phyloP scores from a whole-genome alignment of 352 stramenopile species.

The Phytophthora quininea region DNA sequence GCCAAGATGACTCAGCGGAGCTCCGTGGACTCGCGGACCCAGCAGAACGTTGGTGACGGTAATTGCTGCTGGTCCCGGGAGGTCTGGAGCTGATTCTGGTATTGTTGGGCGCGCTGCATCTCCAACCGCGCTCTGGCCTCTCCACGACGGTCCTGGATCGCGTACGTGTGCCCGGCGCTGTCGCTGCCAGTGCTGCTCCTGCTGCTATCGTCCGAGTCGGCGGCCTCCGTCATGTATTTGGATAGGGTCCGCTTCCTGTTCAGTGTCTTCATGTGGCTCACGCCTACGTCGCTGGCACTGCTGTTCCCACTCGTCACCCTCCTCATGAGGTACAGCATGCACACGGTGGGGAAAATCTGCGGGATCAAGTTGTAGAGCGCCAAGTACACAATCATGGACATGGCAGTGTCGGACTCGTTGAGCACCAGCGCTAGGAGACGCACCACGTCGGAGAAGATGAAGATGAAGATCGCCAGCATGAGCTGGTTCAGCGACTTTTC shows the following conservation, averaged over 20 bases:
- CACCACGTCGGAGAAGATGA: conserved; percentile 75
- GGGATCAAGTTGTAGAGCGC: conserved; percentile 82
- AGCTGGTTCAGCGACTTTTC: conserved; percentile 85
- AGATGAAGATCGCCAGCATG: conserved; percentile 81
- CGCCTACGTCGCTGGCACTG: conserved; percentile 19
- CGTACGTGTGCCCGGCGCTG: conserved; percentile 18
- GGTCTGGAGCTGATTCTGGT: conserved; percentile 27
- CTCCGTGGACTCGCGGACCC: conserved; percentile 41
- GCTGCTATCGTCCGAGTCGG: conserved; percentile 44
- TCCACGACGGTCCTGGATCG: conserved; percentile 14
- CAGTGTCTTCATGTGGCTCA: conserved; percentile 25
- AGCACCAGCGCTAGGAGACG: conserved; percentile 69
- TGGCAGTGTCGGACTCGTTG: conserved; percentile 53
- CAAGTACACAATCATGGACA: conserved; percentile 69
- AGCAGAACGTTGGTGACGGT: conserved; percentile 35
- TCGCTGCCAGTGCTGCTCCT: conserved; percentile 33
- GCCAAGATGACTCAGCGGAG: conserved; percentile 22
- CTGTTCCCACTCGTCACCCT: conserved; percentile 42
- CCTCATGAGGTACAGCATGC: conserved; percentile 90
- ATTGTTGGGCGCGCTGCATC: conserved; percentile 23
- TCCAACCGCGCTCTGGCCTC: conserved; percentile 24
- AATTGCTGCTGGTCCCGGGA: conserved; percentile 33
- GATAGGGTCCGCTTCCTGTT: conserved; percentile 49
- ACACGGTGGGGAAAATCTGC: conserved; percentile 87
- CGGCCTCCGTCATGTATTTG: conserved; percentile 60